A percentile compares a stretch with the other conserved stretches of the same genome.
Evolutionary conservation across 2,329 filamentous ascomycete genomes (phyloP).

Genomic region (Ophiocordyceps polyrhachis-furcata): DNA sequence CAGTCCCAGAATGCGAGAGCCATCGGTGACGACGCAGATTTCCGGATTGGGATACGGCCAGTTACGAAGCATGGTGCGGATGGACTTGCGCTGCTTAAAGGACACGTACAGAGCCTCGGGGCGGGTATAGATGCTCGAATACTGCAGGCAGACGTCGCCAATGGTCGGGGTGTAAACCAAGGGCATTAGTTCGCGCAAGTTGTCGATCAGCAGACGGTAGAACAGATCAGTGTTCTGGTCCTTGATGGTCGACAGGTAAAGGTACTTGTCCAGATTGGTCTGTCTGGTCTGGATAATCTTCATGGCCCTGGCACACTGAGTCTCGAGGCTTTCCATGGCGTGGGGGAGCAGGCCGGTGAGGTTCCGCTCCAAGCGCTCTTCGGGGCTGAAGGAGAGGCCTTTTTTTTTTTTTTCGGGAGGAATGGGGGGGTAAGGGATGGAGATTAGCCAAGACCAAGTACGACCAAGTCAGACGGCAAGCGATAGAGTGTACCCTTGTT

Average conservation of each 20-base stretch:
- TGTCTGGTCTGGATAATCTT: slow-evolving; percentile 53
- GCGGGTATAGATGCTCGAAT: slow-evolving; percentile 87
- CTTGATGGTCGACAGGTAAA: slow-evolving; percentile 62
- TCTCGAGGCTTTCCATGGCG: slow-evolving; percentile 40
- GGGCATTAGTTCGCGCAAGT: slow-evolving; percentile 61
- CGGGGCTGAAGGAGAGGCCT: slow-evolving; percentile 47
- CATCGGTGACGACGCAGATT: slow-evolving; percentile 93
- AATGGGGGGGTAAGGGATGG: slow-evolving; percentile 1
- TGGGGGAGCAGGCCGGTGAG: slow-evolving; percentile 47
- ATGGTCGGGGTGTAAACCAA: slow-evolving; percentile 81
- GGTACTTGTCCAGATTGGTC: slow-evolving; percentile 63
- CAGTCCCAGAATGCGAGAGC: slow-evolving; percentile 78
- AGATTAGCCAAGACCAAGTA: background rate
- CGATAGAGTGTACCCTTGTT: slow-evolving; percentile 36
- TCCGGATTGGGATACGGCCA: slow-evolving; percentile 83
- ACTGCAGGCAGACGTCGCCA: slow-evolving; percentile 89
- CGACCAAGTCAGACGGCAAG: background rate
- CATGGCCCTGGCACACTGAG: slow-evolving; percentile 47
- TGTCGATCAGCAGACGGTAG: slow-evolving; percentile 63
- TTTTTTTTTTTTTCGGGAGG: slow-evolving; percentile 2
- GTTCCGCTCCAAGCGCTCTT: slow-evolving; percentile 44
- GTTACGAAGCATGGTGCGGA: slow-evolving; percentile 74
- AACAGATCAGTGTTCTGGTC: slow-evolving; percentile 63
- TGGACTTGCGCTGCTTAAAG: slow-evolving; percentile 81
- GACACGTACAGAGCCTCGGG: slow-evolving; percentile 94